Evolutionary conservation across 2,329 filamentous ascomycete species (phyloP).

Genomic region (Camillea tinctor): DNA sequence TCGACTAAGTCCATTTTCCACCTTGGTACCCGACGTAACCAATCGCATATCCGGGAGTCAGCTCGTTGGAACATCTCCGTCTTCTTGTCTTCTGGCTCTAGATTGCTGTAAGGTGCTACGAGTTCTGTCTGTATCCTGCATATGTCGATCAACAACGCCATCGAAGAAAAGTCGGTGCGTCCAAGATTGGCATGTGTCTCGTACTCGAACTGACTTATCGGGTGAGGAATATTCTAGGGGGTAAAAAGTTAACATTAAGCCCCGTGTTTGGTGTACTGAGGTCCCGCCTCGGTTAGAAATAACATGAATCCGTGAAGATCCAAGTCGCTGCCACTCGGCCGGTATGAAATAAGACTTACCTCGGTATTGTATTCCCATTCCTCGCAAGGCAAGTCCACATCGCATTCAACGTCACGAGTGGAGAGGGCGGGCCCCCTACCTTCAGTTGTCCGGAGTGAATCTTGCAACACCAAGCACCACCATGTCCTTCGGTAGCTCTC

Average conservation of each 20-base stretch:
- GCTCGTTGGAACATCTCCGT: constrained; percentile 30
- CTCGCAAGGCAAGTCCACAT: constrained; percentile 40
- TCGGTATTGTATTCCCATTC: constrained; percentile 41
- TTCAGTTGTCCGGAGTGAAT: constrained; percentile 22
- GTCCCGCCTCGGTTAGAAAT: background rate
- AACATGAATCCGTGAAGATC: background rate
- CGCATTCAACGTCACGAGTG: constrained; percentile 29
- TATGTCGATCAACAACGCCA: constrained; percentile 39
- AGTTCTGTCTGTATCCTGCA: constrained; percentile 35
- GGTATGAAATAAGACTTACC: constrained; percentile 29
- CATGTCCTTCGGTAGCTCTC: constrained; percentile 43
- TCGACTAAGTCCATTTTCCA: constrained; percentile 40
- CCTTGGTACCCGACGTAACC: constrained; percentile 37
- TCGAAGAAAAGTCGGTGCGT: constrained; percentile 37
- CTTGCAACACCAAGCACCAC: constrained; percentile 38
- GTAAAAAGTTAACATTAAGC: constrained; percentile 3
- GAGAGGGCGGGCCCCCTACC: constrained; percentile 26
- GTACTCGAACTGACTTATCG: constrained; percentile 35
- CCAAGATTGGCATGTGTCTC: constrained; percentile 36
- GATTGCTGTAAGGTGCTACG: constrained; percentile 28
- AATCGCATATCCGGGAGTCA: constrained; percentile 38
- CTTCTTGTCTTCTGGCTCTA: constrained; percentile 24
- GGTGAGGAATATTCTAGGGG: constrained; percentile 33
- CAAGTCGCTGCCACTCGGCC: background rate
- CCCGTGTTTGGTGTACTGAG: background rate